A percentile compares a stretch with the other conserved stretches of the same genome.
Conservation (phyloP, 2,329 filamentous ascomycete species). For the Diatrype stigma region DNA sequence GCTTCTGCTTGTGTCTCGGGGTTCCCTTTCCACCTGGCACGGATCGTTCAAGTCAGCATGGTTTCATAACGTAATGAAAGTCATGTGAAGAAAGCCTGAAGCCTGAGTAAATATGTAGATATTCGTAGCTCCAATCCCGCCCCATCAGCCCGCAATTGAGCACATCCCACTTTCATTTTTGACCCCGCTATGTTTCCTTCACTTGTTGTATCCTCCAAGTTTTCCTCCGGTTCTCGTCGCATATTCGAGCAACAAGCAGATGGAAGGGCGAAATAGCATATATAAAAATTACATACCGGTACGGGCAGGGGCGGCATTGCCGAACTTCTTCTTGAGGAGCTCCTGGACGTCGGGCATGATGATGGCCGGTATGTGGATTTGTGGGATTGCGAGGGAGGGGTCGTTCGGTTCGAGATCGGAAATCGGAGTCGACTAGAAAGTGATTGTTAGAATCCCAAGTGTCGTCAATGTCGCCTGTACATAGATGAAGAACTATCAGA, state of each 20-base stretch:
- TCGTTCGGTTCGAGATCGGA: neutral
- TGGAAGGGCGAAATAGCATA: neutral
- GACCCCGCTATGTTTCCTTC: neutral
- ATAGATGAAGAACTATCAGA: too few species aligned
- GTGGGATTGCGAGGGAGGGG: conserved; percentile 3
- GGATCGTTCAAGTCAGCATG: neutral
- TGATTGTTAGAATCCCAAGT: too few species aligned
- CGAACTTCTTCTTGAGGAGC: conserved; percentile 37
- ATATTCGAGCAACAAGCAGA: neutral
- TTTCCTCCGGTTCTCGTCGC: neutral
- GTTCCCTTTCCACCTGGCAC: conserved; percentile 84
- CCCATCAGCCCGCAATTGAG: neutral
- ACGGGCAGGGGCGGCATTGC: conserved; percentile 27
- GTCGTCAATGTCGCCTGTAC: too few species aligned
- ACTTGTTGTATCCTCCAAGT: neutral
- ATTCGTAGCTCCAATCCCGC: neutral
- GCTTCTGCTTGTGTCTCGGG: conserved; percentile 97
- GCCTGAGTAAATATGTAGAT: neutral
- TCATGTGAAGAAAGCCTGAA: neutral
- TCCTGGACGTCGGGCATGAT: conserved; percentile 39
- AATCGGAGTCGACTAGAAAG: neutral
- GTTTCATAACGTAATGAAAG: neutral
- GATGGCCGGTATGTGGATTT: conserved; percentile 4
- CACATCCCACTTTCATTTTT: neutral
- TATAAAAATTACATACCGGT: conserved; percentile 24